Base-by-base conservation (phyloP, 495 filamentous ascomycete species). In the Podospora fimiseda region DNA sequence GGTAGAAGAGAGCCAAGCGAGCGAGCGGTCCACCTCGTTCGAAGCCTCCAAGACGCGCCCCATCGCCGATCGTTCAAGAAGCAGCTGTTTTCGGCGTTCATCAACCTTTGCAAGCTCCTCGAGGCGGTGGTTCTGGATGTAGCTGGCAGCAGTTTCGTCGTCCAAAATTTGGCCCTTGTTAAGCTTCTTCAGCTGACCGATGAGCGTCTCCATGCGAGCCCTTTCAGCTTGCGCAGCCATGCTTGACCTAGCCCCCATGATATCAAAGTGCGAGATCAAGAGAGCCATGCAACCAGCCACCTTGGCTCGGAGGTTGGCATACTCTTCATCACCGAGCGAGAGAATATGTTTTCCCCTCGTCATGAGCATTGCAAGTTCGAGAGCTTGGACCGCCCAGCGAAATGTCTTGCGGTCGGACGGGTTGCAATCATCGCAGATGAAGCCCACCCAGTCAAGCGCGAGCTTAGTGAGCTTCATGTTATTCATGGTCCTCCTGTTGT, bases 211-310 rank as follows among this genome's bases (percentile, higher is more conserved):
- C 62, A 88, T 78, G 41, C 88, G 80, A 44, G 74, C 70, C 44
- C 64, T 66, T 71, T 97, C 93, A 9, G 89, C 84, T 65, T 96
- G 89, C 14, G 93, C 93, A 1, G 93, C 93, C 45, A 96, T 78
- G 11, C 83, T 96, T 19, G 89, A 95, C 59, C 91, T 79, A 44
- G 93, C 93, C 42, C 94, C 93, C 87, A 98, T 94, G 64, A 98
- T 96, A 72, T 98, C 93, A 59, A 98, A 97, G 65, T 98, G 93
- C 6, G 90, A 96, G 55, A 98, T 96, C 21, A 98, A 79, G 24
- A 98, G 80, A 11, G 90, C 90, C 94, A 98, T 98, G 64, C 93
- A 98, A 2, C 92, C 93, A 33, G 90, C 89, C 15, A 97, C 93
- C 68, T 96, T 97, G 16, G 82, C 77, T 41, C 91, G 79, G 51